Evolutionary conservation across 805 yeast species (phyloP).

Genomic region (Hanseniaspora guilliermondii): DNA sequence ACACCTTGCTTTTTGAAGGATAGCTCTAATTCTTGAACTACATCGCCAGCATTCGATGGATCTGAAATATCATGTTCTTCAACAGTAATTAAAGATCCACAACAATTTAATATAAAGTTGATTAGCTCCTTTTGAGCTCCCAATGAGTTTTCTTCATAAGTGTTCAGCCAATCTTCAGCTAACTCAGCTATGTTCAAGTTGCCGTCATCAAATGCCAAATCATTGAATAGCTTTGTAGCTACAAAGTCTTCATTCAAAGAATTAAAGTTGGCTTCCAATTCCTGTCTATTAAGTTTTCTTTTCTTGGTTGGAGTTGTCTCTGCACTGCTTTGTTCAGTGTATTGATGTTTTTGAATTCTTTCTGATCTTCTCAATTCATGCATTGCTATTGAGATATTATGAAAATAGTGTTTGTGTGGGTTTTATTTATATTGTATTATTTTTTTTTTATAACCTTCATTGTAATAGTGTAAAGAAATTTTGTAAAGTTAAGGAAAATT

Average conservation of each 20-base stretch:
- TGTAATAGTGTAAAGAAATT: too few relatives aligned
- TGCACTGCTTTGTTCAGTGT: neutral
- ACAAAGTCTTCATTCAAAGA: slow-evolving; percentile 33
- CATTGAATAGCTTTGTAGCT: slow-evolving; percentile 39
- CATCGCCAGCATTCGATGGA: slow-evolving; percentile 56
- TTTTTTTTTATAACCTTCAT: too few relatives aligned
- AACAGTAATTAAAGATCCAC: slow-evolving; percentile 58
- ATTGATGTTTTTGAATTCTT: slow-evolving; percentile 6
- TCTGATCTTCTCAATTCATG: slow-evolving; percentile 1
- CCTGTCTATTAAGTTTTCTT: slow-evolving; percentile 14
- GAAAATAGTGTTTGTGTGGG: neutral
- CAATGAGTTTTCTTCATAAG: slow-evolving; percentile 33
- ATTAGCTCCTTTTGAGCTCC: slow-evolving; percentile 48
- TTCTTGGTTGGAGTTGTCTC: slow-evolving; percentile 18
- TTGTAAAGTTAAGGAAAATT: too few relatives aligned
- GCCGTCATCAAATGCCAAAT: slow-evolving; percentile 34
- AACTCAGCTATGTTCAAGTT: slow-evolving; percentile 40
- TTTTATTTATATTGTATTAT: neutral
- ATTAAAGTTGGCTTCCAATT: slow-evolving; percentile 18
- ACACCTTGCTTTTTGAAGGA: slow-evolving; percentile 45
- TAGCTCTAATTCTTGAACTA: slow-evolving; percentile 59
- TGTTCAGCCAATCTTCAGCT: slow-evolving; percentile 47
- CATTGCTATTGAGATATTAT: neutral
- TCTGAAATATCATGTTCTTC: slow-evolving; percentile 65
- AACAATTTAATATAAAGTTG: slow-evolving; percentile 54